Conservation (phyloP, 441 rosid species). For the Eruca vesicaria region DNA sequence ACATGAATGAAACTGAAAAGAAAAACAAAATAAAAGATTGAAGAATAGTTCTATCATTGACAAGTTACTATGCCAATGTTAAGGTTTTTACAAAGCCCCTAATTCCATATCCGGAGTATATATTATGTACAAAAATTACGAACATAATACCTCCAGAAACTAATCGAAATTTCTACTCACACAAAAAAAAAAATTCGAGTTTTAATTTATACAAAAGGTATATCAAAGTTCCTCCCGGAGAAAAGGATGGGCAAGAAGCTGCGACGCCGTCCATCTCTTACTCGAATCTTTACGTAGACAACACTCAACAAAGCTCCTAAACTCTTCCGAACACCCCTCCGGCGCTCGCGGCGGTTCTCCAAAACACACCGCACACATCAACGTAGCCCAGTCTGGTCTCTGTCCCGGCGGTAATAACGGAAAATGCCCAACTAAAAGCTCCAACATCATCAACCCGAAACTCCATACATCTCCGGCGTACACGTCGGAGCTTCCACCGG, state of each 20-base stretch:
- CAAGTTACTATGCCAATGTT: neutral
- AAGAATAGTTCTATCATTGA: neutral
- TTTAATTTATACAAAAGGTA: neutral
- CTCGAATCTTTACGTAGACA: conserved; percentile 80
- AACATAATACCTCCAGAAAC: neutral
- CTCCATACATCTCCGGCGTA: conserved; percentile 94
- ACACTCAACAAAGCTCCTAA: conserved; percentile 62
- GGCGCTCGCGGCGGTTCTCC: conserved; percentile 82
- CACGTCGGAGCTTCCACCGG: conserved; percentile 66
- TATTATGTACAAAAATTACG: conserved; percentile 13
- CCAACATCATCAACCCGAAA: conserved; percentile 76
- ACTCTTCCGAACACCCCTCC: conserved; percentile 59
- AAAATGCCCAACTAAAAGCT: conserved; percentile 75
- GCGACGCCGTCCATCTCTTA: conserved; percentile 66
- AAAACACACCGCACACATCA: conserved; percentile 95
- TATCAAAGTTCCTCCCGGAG: conserved; percentile 41
- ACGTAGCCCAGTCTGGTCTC: conserved; percentile 89
- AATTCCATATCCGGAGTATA: conserved; percentile 2
- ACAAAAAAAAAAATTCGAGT: conserved; percentile 5
- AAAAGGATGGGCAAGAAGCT: conserved; percentile 73
- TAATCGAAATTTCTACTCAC: neutral
- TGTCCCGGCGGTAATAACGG: conserved; percentile 75
- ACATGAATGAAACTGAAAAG: neutral
- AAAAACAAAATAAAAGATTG: neutral
- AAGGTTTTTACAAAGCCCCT: neutral